These are phyloP conservation scores for Linderniella brevidens DNA, from an alignment of 257 asterid genomes.

Conservation along the genomic window DNA sequence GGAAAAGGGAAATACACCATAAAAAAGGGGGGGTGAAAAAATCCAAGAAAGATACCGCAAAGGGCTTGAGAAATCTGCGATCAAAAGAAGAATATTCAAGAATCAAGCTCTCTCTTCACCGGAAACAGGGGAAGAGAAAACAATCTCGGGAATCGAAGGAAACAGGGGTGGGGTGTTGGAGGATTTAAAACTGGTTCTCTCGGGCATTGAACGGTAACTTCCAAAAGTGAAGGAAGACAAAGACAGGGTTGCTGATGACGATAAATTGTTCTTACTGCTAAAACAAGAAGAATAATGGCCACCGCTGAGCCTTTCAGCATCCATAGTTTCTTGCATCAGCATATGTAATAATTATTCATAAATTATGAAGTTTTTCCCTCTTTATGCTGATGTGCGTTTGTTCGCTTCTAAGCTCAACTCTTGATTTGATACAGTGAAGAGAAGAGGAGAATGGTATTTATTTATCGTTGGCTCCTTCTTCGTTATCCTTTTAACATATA, in stretches of 20 bases:
- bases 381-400: too few relatives aligned
- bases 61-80: neutral
- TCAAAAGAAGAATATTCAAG: conserved; percentile 7
- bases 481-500: too few relatives aligned
- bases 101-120: conserved; percentile 17
- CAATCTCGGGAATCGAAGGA: conserved; percentile 14
- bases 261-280: conserved; percentile 14
- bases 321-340: conserved; percentile 15
- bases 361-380: too few relatives aligned
- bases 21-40: neutral
- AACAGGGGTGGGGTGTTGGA: conserved; percentile 11
- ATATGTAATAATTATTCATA: conserved; percentile 1
- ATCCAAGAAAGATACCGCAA: neutral
- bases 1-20: neutral
- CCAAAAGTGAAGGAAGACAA: conserved; percentile 20
- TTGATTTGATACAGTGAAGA: too few relatives aligned
- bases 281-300: conserved; percentile 13
- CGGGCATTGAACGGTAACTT: conserved; percentile 22
- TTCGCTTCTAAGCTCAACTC: too few relatives aligned
- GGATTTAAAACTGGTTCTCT: conserved; percentile 22
- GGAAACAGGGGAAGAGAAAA: conserved; percentile 11
- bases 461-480: too few relatives aligned
- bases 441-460: too few relatives aligned
- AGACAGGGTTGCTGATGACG: conserved; percentile 27
- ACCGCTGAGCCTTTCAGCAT: conserved; percentile 11